These are phyloP conservation scores for Persicaria maculosa DNA, from an alignment of 148 eudicot species.

Conservation along the genomic window DNA sequence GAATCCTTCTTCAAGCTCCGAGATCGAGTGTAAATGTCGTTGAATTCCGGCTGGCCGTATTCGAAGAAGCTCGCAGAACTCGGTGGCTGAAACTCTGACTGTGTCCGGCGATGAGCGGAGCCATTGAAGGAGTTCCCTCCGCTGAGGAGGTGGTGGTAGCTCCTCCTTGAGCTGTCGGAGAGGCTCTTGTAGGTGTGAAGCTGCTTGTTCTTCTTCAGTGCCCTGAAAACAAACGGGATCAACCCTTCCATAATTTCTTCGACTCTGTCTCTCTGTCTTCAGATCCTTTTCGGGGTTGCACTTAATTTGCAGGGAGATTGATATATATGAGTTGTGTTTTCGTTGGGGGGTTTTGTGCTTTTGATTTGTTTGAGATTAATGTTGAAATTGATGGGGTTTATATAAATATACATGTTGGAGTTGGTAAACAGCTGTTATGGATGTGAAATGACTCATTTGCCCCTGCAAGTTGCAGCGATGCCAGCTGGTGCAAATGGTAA, in stretches of 20 bases:
- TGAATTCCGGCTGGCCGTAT: background rate
- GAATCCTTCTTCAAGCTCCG: background rate
- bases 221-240: conserved; percentile 5
- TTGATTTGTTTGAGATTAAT: too few species aligned
- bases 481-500: too few species aligned
- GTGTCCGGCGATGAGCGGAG: conserved; percentile 4
- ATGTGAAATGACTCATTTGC: too few species aligned
- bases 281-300: too few species aligned
- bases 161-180: conserved; percentile 13
- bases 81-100: background rate
- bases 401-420: too few species aligned
- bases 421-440: too few species aligned
- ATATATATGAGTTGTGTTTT: too few species aligned
- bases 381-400: too few species aligned
- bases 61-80: background rate
- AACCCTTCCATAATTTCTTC: conserved; percentile 2
- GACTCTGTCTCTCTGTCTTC: too few species aligned
- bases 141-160: conserved; percentile 1
- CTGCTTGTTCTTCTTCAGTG: conserved; percentile 6
- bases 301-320: too few species aligned
- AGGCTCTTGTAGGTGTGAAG: conserved; percentile 3
- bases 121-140: conserved; percentile 9
- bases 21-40: background rate
- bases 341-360: too few species aligned
- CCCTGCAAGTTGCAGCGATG: too few species aligned